Base-by-base conservation (phyloP, 331 rosid genomes). In the Dryas integrifolia region DNA sequence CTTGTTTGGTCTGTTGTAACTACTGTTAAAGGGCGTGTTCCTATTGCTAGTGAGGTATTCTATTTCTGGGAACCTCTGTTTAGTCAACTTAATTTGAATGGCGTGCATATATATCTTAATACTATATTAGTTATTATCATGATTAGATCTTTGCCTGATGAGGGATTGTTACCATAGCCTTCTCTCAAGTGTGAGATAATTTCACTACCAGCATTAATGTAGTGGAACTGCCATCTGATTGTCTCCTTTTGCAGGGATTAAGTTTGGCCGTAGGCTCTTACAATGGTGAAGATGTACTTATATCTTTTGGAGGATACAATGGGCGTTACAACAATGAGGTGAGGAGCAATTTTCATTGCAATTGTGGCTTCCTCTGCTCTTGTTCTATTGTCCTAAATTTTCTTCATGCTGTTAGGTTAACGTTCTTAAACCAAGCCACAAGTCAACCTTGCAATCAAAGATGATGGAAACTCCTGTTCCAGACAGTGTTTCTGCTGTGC, bases 1-100 rank as follows among this genome's bases (percentile, higher is more conserved):
- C 87, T 93, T 80, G 88, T 85, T 76, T 93, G 98, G 98, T 93
- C 96, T 21, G 97, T 88, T 63, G 94, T 93, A 67, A 89, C 98
- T 78, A 86, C 91, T 43, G 96, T 91, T 82, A 85, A 93, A 82
- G 97, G 96, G 70, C 92, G 90, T 14, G 86, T 91, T 79, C 90
- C 96, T 55, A 78, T 93, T 83, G 97, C 98, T 14, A 93, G 97
- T 79, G 97, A 93, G 98, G 97, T 93, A 82, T 58, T 61, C 66
- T 58, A 55, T 45, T 55, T 67, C 11, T 39, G 40, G 55, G 67
- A 50, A 41, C 61, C 61, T 49, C 70, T n/a, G 16, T 58, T 62
- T 76, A 53, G 56, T 18, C 70, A 35, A 51, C 63, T 72, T 72
- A 60, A 68, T 62, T 60, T 51, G 55, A 50, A 46, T 30, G 72